A percentile compares a stretch with the other conserved stretches of the same genome.
phyloP scores from a whole-genome alignment of 2,329 filamentous ascomycete genomes.

The Neofusicoccum umdonicola region DNA sequence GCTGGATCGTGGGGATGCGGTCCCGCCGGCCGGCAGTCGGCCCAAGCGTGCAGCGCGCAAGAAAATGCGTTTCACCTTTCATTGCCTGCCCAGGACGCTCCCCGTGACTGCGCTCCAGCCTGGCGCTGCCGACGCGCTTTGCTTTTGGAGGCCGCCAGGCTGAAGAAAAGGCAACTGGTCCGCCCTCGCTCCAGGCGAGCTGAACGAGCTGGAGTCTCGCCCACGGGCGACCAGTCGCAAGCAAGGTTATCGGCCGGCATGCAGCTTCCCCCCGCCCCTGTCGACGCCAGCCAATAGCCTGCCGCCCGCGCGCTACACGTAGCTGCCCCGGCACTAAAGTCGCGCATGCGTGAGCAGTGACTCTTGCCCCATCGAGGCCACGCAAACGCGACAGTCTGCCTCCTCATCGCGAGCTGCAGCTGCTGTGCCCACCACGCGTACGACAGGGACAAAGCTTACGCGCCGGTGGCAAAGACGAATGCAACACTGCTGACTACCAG shows the following conservation, averaged over 20 bases:
- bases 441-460: not conserved
- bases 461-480: not conserved
- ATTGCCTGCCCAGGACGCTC: not conserved
- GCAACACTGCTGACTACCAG: not conserved
- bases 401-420: not conserved
- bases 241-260: conserved; percentile 8
- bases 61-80: conserved; percentile 8
- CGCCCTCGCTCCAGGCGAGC: not conserved
- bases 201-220: not conserved
- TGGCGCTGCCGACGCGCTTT: not conserved
- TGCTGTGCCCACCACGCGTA: not conserved
- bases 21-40: not conserved
- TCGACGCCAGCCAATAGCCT: not conserved
- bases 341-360: conserved; percentile 4
- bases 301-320: not conserved
- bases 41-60: not conserved
- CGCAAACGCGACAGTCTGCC: not conserved
- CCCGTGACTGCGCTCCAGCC: not conserved
- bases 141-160: not conserved
- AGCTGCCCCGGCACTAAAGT: not conserved
- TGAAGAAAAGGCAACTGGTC: not conserved
- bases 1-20: conserved; percentile 4
- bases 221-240: not conserved
- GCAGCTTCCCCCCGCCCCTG: conserved; percentile 6
- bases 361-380: not conserved